phyloP scores from a whole-genome alignment of 192 early-diverging fungal species.

The Entomortierella lignicola region DNA sequence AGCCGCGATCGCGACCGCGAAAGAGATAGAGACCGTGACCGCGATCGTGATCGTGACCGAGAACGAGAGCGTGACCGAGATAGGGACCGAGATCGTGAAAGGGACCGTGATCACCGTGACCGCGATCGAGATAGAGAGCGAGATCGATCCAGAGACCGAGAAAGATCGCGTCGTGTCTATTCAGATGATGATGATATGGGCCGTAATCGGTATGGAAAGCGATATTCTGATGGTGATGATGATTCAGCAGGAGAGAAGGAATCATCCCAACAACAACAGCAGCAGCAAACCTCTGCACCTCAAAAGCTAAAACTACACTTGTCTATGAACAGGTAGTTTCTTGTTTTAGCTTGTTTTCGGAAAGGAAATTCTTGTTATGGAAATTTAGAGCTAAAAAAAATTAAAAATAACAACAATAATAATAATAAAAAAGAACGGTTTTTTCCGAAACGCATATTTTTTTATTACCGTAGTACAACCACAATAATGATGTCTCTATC shows the following conservation, averaged over 20 bases:
- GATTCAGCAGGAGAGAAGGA: background rate
- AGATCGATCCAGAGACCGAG: slow-evolving; percentile 15
- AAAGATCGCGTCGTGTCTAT: slow-evolving; percentile 9
- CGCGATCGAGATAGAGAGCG: slow-evolving; percentile 14
- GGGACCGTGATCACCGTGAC: slow-evolving; percentile 15
- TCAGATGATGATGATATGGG: background rate
- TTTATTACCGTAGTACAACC: too few relatives aligned
- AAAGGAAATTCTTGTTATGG: too few relatives aligned
- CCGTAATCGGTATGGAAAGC: slow-evolving; percentile 2
- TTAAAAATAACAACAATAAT: too few relatives aligned
- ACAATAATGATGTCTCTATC: too few relatives aligned
- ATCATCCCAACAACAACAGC: slow-evolving; percentile 2
- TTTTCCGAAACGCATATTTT: too few relatives aligned
- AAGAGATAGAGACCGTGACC: slow-evolving; percentile 15
- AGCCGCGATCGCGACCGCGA: background rate
- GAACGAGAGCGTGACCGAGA: slow-evolving; percentile 25
- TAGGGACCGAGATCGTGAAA: slow-evolving; percentile 21
- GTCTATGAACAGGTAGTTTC: background rate
- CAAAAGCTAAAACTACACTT: background rate
- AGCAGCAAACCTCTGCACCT: background rate
- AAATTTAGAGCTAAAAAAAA: too few relatives aligned
- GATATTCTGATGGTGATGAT: slow-evolving; percentile 2
- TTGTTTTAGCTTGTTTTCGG: too few relatives aligned
- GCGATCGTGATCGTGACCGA: slow-evolving; percentile 15
- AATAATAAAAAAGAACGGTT: too few relatives aligned